A percentile compares a stretch with the other conserved stretches of the same genome.
Conservation (phyloP, 352 stramenopile species). For the Phytopythium vexans region DNA sequence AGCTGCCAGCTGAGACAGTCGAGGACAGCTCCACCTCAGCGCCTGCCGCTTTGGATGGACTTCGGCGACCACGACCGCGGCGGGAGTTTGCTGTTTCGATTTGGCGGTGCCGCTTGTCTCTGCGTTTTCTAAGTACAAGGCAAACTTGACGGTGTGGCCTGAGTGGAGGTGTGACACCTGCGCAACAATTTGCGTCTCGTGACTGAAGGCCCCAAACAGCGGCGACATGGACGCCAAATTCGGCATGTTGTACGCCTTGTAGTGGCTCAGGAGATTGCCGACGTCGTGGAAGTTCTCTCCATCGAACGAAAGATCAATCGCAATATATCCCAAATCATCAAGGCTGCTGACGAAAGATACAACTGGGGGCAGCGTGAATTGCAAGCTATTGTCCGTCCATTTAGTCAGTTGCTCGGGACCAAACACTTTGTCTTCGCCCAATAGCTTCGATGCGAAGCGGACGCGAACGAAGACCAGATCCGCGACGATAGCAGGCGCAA, state of each 20-base stretch:
- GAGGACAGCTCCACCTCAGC: slow-evolving; percentile 49
- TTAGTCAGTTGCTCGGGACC: slow-evolving; percentile 33
- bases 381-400: slow-evolving; percentile 36
- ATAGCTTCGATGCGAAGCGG: slow-evolving; percentile 24
- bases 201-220: slow-evolving; percentile 41
- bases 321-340: slow-evolving; percentile 20
- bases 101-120: slow-evolving; percentile 6
- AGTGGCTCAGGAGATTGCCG: slow-evolving; percentile 46
- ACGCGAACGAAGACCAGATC: slow-evolving; percentile 43
- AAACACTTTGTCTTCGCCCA: slow-evolving; percentile 12
- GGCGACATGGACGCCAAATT: slow-evolving; percentile 40
- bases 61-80: slow-evolving; percentile 24
- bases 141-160: slow-evolving; percentile 39
- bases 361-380: slow-evolving; percentile 45
- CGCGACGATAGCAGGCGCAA: slow-evolving; percentile 42
- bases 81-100: slow-evolving; percentile 8
- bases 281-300: slow-evolving; percentile 36
- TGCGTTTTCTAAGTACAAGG: slow-evolving; percentile 26
- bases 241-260: slow-evolving; percentile 59
- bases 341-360: slow-evolving; percentile 26
- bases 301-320: slow-evolving; percentile 62
- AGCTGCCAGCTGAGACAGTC: slow-evolving; percentile 18
- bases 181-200: slow-evolving; percentile 44
- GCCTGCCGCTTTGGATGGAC: slow-evolving; percentile 43
- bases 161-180: slow-evolving; percentile 36